Conservation (phyloP, 1,139 yeast species). For the Blastobotrys aristatus region DNA sequence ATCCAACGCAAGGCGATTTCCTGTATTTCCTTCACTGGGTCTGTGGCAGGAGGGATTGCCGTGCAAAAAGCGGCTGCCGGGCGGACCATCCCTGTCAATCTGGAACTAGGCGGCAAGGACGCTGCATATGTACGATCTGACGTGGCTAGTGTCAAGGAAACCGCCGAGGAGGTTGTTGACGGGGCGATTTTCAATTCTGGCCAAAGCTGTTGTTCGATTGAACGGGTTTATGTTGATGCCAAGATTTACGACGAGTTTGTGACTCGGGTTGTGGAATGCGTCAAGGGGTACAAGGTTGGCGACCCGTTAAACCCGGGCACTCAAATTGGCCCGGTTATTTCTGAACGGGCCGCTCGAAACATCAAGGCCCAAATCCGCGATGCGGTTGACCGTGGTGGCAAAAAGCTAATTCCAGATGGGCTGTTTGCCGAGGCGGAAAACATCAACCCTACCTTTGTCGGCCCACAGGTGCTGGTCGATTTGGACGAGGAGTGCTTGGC, state of each 20-base stretch:
- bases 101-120: slow-evolving; percentile 93
- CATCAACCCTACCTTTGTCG: slow-evolving; percentile 63
- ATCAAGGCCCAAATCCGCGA: slow-evolving; percentile 64
- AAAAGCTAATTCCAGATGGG: slow-evolving; percentile 65
- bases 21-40: slow-evolving; percentile 83
- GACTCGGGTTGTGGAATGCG: slow-evolving; percentile 56
- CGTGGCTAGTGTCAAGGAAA: slow-evolving; percentile 44
- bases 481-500: slow-evolving; percentile 62
- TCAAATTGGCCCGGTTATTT: slow-evolving; percentile 75
- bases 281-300: slow-evolving; percentile 50
- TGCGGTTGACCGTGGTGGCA: slow-evolving; percentile 70
- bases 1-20: slow-evolving; percentile 57
- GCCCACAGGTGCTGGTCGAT: slow-evolving; percentile 75
- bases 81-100: slow-evolving; percentile 68
- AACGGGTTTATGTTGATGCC: slow-evolving; percentile 72
- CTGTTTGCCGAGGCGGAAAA: slow-evolving; percentile 36
- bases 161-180: slow-evolving; percentile 78
- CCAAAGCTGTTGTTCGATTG: slow-evolving; percentile 87
- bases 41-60: slow-evolving; percentile 73
- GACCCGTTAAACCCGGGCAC: slow-evolving; percentile 67
- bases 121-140: slow-evolving; percentile 71
- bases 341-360: slow-evolving; percentile 64
- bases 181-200: slow-evolving; percentile 86
- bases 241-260: slow-evolving; percentile 64
- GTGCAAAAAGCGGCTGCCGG: slow-evolving; percentile 70